Base-by-base conservation (phyloP, 352 stramenopile species). In the Phytophthora multivora region DNA sequence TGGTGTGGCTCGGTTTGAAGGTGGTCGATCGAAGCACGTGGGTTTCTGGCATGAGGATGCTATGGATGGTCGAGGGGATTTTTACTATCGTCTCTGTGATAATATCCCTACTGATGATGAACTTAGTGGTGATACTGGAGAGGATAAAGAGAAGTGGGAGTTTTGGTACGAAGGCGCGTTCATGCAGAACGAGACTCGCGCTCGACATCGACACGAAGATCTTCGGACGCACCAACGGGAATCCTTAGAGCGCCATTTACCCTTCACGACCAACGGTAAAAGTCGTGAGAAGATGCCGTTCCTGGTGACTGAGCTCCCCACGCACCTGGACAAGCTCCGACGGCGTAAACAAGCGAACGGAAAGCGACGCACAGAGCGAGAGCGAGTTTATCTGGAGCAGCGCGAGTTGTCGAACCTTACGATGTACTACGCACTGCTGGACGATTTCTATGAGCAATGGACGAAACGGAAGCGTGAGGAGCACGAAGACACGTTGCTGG, bases 81-180 rank as follows among this genome's bases (percentile, higher is more conserved):
- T 86, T 51, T 86, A 69, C 59, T 81, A 88, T 48, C 61, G 56
- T 41, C 49, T 57, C 31, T 39, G 57, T 28, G 18, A 59, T 25
- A 31, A 36, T 5, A 40, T 5, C 15, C 12, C 4, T 39, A 4
- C 0, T 39, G 33, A 55, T 18, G 10, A 56, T 43, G 41, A 28
- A 45, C 25, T 9, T 25, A 13, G 9, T 36, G 40, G 40, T 25
- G 47, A 59, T 35, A 41, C 35, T 38, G 39, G 43, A 1, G 50
- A 63, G 39, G 51, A 51, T 6, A 72, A 13, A 18, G 30, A 41
- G 10, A 59, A 71, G 4, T 87, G 78, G 73, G 79, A 87, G 23
- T 89, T 83, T 31, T 86, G 70, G 78, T 91, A 91, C 51, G 83
- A 91, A 87, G 83, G 80, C 10, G 77, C 64, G n/a, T 90, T 90